phyloP scores from a whole-genome alignment of 2,329 filamentous ascomycete species.

The Nigrospora sphaerica region DNA sequence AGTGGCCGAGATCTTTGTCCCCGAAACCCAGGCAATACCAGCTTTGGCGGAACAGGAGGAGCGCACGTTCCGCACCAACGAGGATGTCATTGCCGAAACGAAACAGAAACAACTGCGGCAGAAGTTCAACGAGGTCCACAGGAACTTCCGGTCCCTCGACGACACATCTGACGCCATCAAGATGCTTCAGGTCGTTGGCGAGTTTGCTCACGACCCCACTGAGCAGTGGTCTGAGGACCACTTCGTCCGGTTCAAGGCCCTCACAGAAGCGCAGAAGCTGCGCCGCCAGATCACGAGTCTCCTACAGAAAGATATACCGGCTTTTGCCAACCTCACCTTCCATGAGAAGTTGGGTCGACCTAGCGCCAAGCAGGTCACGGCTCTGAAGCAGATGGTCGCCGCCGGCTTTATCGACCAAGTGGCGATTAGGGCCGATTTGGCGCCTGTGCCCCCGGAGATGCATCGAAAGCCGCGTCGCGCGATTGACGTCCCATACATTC shows the following conservation, averaged over 20 bases:
- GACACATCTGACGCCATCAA: conserved; percentile 84
- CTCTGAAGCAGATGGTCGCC: conserved; percentile 85
- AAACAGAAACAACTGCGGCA: conserved; percentile 56
- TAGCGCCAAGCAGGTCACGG: conserved; percentile 62
- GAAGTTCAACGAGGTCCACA: conserved; percentile 63
- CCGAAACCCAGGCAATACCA: conserved; percentile 70
- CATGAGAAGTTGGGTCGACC: conserved; percentile 51
- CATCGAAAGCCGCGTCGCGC: conserved; percentile 70
- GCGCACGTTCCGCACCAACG: conserved; percentile 46
- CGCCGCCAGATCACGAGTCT: conserved; percentile 77
- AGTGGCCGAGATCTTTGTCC: conserved; percentile 80
- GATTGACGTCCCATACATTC: conserved; percentile 86
- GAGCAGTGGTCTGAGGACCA: conserved; percentile 73
- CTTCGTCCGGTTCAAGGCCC: conserved; percentile 81
- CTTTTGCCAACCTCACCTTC: conserved; percentile 50
- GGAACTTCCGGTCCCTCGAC: conserved; percentile 73
- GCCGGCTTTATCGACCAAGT: conserved; percentile 92
- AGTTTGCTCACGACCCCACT: conserved; percentile 68
- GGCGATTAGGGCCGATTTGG: conserved; percentile 83
- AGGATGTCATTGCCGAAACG: conserved; percentile 66
- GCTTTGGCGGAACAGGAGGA: conserved; percentile 35
- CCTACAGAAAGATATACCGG: conserved; percentile 66
- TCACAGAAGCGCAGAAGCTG: conserved; percentile 80
- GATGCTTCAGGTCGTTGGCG: conserved; percentile 78
- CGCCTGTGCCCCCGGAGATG: conserved; percentile 62